Conservation (phyloP, 768 basidiomycete species). For the Trichaptum fuscoviolaceum region DNA sequence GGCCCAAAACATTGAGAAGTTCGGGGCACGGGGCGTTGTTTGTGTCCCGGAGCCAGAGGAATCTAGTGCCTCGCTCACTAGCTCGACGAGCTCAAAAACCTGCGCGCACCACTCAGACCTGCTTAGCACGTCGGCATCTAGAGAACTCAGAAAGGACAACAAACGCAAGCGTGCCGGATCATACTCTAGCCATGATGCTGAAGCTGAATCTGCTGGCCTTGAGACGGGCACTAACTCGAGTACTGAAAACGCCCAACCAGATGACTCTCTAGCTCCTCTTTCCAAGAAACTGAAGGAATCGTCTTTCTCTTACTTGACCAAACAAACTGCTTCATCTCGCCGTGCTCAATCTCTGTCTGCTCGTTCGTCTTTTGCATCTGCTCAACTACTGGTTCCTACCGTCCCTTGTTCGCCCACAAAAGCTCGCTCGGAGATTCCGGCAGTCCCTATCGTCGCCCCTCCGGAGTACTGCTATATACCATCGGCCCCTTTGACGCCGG, state of each 20-base stretch:
- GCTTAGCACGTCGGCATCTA: background rate
- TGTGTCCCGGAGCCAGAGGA: background rate
- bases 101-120: background rate
- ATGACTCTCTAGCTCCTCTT: background rate
- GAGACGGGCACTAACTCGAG: background rate
- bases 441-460: conserved; percentile 52
- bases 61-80: background rate
- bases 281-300: background rate
- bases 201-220: background rate
- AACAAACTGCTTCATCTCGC: background rate
- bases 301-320: conserved; percentile 1
- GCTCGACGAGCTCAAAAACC: background rate
- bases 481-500: conserved; percentile 28
- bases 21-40: background rate
- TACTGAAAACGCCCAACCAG: background rate
- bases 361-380: background rate
- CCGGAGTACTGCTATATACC: conserved; percentile 32
- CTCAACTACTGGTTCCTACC: background rate
- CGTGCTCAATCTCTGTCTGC: background rate
- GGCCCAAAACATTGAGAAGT: background rate
- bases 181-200: conserved; percentile 1
- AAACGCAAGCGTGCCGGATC: background rate
- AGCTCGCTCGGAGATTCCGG: background rate
- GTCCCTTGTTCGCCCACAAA: background rate
- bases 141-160: background rate